phyloP scores from a whole-genome alignment of 1,139 yeast species.

The Pichia cactophila region DNA sequence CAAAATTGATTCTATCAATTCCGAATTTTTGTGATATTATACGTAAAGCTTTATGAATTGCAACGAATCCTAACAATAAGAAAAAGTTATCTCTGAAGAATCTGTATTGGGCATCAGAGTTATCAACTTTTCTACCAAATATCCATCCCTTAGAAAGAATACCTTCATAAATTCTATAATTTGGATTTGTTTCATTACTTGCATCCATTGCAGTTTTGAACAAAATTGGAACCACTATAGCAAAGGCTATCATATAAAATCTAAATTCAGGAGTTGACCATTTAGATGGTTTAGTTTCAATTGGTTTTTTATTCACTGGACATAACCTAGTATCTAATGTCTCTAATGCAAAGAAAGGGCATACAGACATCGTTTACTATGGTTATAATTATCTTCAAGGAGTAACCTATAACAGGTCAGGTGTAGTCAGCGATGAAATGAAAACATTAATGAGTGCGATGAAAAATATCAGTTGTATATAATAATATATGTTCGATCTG shows the following conservation, averaged over 20 bases:
- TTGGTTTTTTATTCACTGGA: slow-evolving; percentile 42
- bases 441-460: neutral
- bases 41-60: slow-evolving; percentile 48
- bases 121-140: slow-evolving; percentile 75
- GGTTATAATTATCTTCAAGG: neutral
- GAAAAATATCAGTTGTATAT: neutral
- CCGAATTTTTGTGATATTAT: slow-evolving; percentile 23
- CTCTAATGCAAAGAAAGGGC: slow-evolving; percentile 43
- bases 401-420: slow-evolving; percentile 1
- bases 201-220: slow-evolving; percentile 76
- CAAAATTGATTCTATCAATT: slow-evolving; percentile 48
- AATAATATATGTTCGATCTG: neutral
- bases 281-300: slow-evolving; percentile 43
- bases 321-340: slow-evolving; percentile 65
- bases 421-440: neutral
- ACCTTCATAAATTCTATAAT: slow-evolving; percentile 56
- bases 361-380: slow-evolving; percentile 5
- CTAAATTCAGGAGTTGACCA: slow-evolving; percentile 75
- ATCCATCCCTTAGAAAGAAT: slow-evolving; percentile 68
- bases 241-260: slow-evolving; percentile 55
- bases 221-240: slow-evolving; percentile 73
- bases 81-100: slow-evolving; percentile 79
- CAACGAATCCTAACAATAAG: slow-evolving; percentile 46
- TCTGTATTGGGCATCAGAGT: slow-evolving; percentile 82
- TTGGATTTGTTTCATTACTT: slow-evolving; percentile 69